phyloP scores from a whole-genome alignment of 2,329 filamentous ascomycete genomes.

The Epichloe festucae region DNA sequence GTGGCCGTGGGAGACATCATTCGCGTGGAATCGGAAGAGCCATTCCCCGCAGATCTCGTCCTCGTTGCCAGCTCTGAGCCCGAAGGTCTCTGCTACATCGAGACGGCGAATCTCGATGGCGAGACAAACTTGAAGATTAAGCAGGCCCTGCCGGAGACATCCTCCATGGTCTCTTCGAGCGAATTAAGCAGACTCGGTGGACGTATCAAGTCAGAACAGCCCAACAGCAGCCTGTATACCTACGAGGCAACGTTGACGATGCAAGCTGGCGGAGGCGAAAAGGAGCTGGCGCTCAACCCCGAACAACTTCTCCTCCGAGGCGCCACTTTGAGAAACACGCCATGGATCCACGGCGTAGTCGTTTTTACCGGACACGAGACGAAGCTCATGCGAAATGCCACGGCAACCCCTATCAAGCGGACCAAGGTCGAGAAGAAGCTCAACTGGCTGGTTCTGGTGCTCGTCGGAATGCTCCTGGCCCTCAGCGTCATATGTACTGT shows the following conservation, averaged over 20 bases:
- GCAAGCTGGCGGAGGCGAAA: conserved; percentile 80
- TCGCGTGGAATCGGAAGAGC: conserved; percentile 84
- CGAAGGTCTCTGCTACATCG: conserved; percentile 95
- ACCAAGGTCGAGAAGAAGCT: conserved; percentile 92
- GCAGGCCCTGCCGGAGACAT: conserved; percentile 88
- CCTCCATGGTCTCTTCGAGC: conserved; percentile 69
- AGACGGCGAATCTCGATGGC: conserved; percentile 93
- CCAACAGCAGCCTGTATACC: conserved; percentile 95
- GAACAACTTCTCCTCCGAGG: conserved; percentile 89
- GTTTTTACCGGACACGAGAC: conserved; percentile 93
- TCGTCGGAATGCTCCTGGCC: conserved; percentile 69
- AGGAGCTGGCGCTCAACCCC: conserved; percentile 77
- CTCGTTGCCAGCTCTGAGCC: conserved; percentile 90
- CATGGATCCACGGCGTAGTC: conserved; percentile 91
- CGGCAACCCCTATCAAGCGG: conserved; percentile 91
- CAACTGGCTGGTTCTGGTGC: conserved; percentile 82
- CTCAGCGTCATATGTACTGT: conserved; percentile 85
- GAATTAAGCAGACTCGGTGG: conserved; percentile 80
- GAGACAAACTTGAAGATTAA: conserved; percentile 99
- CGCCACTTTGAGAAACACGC: conserved; percentile 87
- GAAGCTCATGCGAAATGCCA: conserved; percentile 97
- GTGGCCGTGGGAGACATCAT: conserved; percentile 87
- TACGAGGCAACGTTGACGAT: conserved; percentile 95
- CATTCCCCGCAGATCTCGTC: conserved; percentile 88
- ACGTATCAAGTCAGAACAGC: conserved; percentile 84